Evolutionary conservation across 2,329 filamentous ascomycete species (phyloP).

Genomic region (Aaosphaeria pasadenensis): DNA sequence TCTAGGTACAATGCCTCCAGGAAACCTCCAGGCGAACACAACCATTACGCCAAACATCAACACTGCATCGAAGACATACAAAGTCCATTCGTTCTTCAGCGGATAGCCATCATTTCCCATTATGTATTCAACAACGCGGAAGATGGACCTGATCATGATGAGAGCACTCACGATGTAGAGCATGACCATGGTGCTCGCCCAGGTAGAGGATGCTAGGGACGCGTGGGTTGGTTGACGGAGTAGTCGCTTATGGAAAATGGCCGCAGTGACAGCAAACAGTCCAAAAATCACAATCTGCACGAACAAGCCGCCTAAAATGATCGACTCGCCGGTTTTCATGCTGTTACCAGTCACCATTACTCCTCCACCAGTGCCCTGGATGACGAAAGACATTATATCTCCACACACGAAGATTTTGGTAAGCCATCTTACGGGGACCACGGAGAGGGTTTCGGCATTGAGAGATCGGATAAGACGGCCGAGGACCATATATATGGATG

Average conservation of each 20-base stretch:
- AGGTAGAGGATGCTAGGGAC: constrained; percentile 7
- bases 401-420: constrained; percentile 44
- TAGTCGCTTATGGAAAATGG: constrained; percentile 16
- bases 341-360: constrained; percentile 23
- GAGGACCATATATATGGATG: constrained; percentile 48
- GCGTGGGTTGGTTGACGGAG: not conserved
- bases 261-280: constrained; percentile 40
- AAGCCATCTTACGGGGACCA: constrained; percentile 38
- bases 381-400: constrained; percentile 42
- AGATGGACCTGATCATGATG: constrained; percentile 50
- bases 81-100: constrained; percentile 40
- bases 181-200: constrained; percentile 37
- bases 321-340: constrained; percentile 36
- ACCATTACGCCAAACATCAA: constrained; percentile 45
- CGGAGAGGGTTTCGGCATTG: constrained; percentile 35
- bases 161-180: constrained; percentile 45
- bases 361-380: constrained; percentile 41
- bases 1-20: not conserved
- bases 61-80: constrained; percentile 47
- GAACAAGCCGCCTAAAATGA: constrained; percentile 47
- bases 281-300: constrained; percentile 50
- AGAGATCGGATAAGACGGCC: constrained; percentile 43
- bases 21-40: constrained; percentile 6
- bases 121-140: constrained; percentile 50
- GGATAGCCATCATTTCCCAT: constrained; percentile 40